These are phyloP conservation scores for Rhynchospora breviuscula DNA, from an alignment of 176 grass and related monocot genomes.

Conservation along the genomic window DNA sequence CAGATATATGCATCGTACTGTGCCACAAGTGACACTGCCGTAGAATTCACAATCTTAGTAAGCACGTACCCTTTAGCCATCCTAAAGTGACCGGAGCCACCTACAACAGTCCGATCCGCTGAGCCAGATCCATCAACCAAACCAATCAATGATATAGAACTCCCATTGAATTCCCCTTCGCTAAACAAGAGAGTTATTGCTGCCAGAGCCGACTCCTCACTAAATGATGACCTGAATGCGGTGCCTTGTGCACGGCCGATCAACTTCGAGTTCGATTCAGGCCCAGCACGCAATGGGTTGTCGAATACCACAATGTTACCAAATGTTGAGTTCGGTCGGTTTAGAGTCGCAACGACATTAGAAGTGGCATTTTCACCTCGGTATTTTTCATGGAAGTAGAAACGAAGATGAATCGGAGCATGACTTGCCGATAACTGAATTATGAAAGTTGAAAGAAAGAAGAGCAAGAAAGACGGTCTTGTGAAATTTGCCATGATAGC, in stretches of 20 bases:
- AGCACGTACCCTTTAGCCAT: slow-evolving; percentile 28
- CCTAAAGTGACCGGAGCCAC: slow-evolving; percentile 5
- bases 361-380: slow-evolving; percentile 10
- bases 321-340: slow-evolving; percentile 12
- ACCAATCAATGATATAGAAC: slow-evolving; percentile 14
- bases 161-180: not conserved
- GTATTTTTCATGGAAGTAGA: slow-evolving; percentile 29
- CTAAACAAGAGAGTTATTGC: slow-evolving; percentile 13
- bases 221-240: slow-evolving; percentile 4
- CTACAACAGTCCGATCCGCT: slow-evolving; percentile 7
- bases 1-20: slow-evolving; percentile 28
- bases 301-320: slow-evolving; percentile 26
- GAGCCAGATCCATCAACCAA: slow-evolving; percentile 21
- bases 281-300: slow-evolving; percentile 5
- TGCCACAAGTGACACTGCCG: slow-evolving; percentile 20
- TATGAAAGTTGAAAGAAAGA: slow-evolving; percentile 3
- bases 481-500: slow-evolving; percentile 2
- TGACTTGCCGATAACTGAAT: not conserved
- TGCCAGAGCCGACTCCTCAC: slow-evolving; percentile 7
- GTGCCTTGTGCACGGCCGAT: slow-evolving; percentile 20
- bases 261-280: not conserved
- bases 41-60: slow-evolving; percentile 29
- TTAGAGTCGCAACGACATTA: slow-evolving; percentile 13
- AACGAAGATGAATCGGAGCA: slow-evolving; percentile 3
- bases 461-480: not conserved